Percentiles rank a stretch among this genome's conserved stretches.
phyloP scores from a whole-genome alignment of 192 early-diverging fungal genomes.

The Gigaspora rosea region DNA sequence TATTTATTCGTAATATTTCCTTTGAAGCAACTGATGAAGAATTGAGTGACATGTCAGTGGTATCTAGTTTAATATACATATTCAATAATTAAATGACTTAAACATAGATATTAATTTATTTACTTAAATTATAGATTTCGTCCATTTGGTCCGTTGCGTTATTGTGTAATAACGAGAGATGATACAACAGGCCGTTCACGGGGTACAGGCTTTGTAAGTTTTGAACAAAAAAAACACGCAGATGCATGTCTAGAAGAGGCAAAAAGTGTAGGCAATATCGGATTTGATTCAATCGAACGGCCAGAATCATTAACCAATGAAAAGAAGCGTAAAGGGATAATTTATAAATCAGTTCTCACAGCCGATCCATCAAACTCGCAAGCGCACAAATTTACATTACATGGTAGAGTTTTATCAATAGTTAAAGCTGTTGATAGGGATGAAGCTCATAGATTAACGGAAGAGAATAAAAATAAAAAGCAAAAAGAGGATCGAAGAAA shows the following conservation, averaged over 20 bases:
- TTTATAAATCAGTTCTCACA: constrained; percentile 60
- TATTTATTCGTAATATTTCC: constrained; percentile 91
- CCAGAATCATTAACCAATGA: constrained; percentile 35
- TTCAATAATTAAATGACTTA: constrained; percentile 40
- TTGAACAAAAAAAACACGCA: constrained; percentile 68
- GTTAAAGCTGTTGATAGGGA: constrained; percentile 74
- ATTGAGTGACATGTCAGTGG: constrained; percentile 35
- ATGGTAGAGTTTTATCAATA: constrained; percentile 83
- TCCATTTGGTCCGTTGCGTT: constrained; percentile 73
- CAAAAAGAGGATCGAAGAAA: constrained; percentile 82
- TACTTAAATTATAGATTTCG: constrained; percentile 53
- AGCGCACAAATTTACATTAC: constrained; percentile 65
- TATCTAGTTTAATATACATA: constrained; percentile 37
- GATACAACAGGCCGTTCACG: constrained; percentile 78
- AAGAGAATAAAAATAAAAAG: constrained; percentile 55
- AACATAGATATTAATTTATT: not conserved
- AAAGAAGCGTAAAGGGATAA: constrained; percentile 58
- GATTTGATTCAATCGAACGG: constrained; percentile 18
- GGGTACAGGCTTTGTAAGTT: constrained; percentile 96
- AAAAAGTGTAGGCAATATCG: constrained; percentile 56
- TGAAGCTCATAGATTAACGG: constrained; percentile 33
- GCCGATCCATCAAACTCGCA: constrained; percentile 59
- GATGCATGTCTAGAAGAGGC: constrained; percentile 75
- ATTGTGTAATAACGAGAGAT: constrained; percentile 85
- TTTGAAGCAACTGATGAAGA: constrained; percentile 89